Conservation (phyloP, 495 filamentous ascomycete genomes). For the Lindgomyces ingoldianus region DNA sequence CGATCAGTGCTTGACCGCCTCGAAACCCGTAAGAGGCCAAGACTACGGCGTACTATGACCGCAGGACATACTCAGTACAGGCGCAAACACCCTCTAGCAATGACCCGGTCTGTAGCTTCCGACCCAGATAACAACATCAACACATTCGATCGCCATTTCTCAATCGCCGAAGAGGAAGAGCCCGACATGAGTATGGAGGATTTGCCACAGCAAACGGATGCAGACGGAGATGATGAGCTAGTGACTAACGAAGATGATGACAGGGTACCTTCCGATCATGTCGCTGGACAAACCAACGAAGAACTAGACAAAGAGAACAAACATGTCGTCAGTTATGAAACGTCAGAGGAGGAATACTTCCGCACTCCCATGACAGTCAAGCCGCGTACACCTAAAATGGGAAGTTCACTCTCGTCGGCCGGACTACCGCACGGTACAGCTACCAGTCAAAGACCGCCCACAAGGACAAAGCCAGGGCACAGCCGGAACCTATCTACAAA, state of each 20-base stretch:
- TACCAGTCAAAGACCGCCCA: constrained; percentile 26
- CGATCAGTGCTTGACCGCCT: constrained; percentile 59
- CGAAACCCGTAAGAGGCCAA: constrained; percentile 49
- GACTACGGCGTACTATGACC: constrained; percentile 41
- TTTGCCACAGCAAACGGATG: constrained; percentile 65
- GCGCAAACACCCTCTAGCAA: constrained; percentile 55
- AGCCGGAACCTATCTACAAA: constrained; percentile 71
- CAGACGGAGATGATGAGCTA: constrained; percentile 87
- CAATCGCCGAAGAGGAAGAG: constrained; percentile 40
- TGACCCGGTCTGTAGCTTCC: constrained; percentile 56
- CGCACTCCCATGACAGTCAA: constrained; percentile 41
- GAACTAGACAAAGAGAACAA: constrained; percentile 26
- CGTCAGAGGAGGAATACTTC: constrained; percentile 39
- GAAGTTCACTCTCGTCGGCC: constrained; percentile 20
- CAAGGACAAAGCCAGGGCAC: constrained; percentile 49
- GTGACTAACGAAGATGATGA: constrained; percentile 71
- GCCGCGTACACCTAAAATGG: constrained; percentile 6
- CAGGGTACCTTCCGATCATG: constrained; percentile 34
- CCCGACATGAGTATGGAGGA: constrained; percentile 45
- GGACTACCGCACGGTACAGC: constrained; percentile 1
- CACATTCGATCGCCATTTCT: constrained; percentile 17
- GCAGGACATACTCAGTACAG: constrained; percentile 8
- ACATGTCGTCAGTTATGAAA: constrained; percentile 6
- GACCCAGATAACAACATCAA: constrained; percentile 57
- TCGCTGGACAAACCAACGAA: constrained; percentile 31